These are phyloP conservation scores for Citrus unshiu DNA, from an alignment of 345 rosid genomes.

Conservation along the genomic window DNA sequence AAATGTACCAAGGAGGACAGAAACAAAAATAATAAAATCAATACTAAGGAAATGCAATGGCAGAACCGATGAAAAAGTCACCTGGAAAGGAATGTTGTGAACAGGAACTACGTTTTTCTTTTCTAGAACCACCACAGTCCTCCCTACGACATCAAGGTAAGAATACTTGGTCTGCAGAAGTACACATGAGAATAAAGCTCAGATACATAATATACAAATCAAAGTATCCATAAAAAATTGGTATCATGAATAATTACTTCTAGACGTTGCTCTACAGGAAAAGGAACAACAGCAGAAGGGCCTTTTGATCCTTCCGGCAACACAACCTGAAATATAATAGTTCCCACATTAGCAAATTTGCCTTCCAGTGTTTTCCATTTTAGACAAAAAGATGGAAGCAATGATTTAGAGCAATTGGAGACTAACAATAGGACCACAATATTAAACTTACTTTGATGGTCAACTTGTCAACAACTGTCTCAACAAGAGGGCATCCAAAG, in stretches of 20 bases:
- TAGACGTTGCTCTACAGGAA: conserved; percentile 70
- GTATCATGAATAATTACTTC: conserved; percentile 47
- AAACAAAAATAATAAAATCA: neutral
- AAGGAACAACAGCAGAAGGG: conserved; percentile 79
- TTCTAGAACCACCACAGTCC: conserved; percentile 90
- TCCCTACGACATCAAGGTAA: conserved; percentile 95
- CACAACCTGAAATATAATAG: conserved; percentile 69
- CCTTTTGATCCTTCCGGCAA: conserved; percentile 95
- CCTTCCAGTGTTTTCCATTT: neutral
- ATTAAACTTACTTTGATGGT: conserved; percentile 66
- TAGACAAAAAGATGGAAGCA: conserved; percentile 4
- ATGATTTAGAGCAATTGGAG: neutral
- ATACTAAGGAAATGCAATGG: neutral
- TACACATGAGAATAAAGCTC: conserved; percentile 13
- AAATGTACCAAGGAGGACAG: neutral
- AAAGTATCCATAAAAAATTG: neutral
- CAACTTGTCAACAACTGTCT: conserved; percentile 84
- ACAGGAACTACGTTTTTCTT: conserved; percentile 82
- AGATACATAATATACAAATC: neutral
- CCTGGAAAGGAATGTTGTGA: conserved; percentile 88
- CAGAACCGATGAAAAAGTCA: conserved; percentile 20
- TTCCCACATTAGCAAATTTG: conserved; percentile 15
- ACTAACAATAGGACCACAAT: conserved; percentile 5
- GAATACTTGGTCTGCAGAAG: conserved; percentile 78
- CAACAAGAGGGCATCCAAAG: conserved; percentile 91